Conservation (phyloP, 768 basidiomycete genomes). For the Xerocomellus chrysenteron region DNA sequence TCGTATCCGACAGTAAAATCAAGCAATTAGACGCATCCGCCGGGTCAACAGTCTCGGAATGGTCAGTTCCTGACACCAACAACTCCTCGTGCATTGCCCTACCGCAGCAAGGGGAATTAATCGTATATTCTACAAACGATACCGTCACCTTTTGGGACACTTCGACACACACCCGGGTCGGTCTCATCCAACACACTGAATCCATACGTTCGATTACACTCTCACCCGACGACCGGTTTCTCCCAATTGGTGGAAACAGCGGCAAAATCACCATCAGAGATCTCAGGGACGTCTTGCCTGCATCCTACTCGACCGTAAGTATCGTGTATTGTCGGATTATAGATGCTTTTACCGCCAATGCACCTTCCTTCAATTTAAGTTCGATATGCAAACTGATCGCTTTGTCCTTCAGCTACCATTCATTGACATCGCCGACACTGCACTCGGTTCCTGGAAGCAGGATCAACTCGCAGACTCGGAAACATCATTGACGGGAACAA, state of each 20-base stretch:
- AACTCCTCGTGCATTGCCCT: not conserved
- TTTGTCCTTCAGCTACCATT: too few relatives aligned
- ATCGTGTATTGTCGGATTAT: not conserved
- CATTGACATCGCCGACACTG: too few relatives aligned
- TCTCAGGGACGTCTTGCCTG: not conserved
- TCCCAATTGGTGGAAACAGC: not conserved
- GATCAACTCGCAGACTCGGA: too few relatives aligned
- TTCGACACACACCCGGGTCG: not conserved
- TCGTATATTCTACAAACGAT: not conserved
- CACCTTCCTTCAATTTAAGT: not conserved
- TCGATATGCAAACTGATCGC: too few relatives aligned
- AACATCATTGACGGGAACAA: too few relatives aligned
- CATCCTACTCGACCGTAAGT: not conserved
- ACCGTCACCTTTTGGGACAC: not conserved
- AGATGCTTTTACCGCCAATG: too few relatives aligned
- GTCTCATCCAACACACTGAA: not conserved
- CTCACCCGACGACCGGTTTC: not conserved
- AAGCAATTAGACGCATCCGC: too few relatives aligned
- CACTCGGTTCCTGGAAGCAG: too few relatives aligned
- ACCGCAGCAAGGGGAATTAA: not conserved
- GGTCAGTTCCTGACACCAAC: too few relatives aligned
- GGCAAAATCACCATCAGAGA: not conserved
- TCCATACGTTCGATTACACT: not conserved
- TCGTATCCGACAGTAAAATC: too few relatives aligned
- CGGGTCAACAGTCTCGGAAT: too few relatives aligned